A percentile compares a stretch with the other conserved stretches of the same genome.
These are phyloP conservation scores for Sisymbrium altissimum DNA, from an alignment of 345 rosid species.

Conservation along the genomic window DNA sequence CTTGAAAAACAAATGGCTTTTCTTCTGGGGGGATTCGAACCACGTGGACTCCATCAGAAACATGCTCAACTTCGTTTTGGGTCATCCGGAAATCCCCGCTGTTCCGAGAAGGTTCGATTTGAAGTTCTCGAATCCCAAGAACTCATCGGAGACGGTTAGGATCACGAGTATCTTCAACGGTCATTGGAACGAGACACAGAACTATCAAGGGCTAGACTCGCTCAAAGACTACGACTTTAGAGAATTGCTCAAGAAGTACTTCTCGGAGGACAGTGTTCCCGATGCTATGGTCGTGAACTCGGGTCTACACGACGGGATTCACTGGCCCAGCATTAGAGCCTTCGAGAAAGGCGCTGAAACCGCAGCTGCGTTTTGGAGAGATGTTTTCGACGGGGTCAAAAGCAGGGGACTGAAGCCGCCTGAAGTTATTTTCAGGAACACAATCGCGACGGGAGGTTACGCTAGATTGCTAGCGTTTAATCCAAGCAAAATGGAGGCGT, in stretches of 20 bases:
- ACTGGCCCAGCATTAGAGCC: conserved; percentile 50
- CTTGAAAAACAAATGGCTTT: conserved; percentile 71
- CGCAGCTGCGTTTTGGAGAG: conserved; percentile 76
- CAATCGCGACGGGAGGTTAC: conserved; percentile 85
- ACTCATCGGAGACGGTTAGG: conserved; percentile 61
- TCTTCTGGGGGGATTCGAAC: conserved; percentile 98
- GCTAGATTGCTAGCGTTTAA: conserved; percentile 71
- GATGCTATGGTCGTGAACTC: conserved; percentile 84
- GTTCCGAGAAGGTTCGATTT: conserved; percentile 87
- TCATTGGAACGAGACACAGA: conserved; percentile 77
- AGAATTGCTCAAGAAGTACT: conserved; percentile 63
- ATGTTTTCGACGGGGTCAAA: conserved; percentile 54
- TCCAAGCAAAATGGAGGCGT: conserved; percentile 88
- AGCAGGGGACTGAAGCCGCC: conserved; percentile 63
- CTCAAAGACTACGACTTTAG: conserved; percentile 57
- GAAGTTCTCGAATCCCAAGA: conserved; percentile 65
- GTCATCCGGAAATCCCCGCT: conserved; percentile 52
- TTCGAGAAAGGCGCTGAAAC: conserved; percentile 59
- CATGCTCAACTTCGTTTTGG: conserved; percentile 74
- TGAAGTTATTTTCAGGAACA: conserved; percentile 59
- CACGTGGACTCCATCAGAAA: conserved; percentile 90
- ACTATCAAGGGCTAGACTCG: conserved; percentile 88
- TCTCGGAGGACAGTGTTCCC: conserved; percentile 63
- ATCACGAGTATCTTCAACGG: conserved; percentile 96
- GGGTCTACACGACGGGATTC: conserved; percentile 85